Base-by-base conservation (phyloP, 331 rosid species). In the Prunus yedoensis region DNA sequence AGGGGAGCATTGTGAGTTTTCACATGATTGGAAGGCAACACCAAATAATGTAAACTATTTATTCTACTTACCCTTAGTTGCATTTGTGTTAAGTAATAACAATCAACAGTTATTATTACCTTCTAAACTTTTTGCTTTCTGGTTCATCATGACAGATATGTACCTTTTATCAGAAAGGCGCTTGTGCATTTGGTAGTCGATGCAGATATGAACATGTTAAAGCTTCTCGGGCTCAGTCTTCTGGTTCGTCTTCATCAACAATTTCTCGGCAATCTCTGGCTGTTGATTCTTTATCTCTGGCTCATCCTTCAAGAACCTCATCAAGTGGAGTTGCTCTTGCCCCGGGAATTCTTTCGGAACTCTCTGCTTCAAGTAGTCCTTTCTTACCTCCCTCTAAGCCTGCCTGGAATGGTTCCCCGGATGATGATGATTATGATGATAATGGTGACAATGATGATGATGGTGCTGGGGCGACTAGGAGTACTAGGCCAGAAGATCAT, bases 1-100 rank as follows among this genome's bases (percentile, higher is more conserved):
- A 82, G 99, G 99, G 89, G 98, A 89, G 79, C 94, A 89, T 84
- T 95, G 99, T 45, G 98, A 95, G 83, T 95, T 81, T 88, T 90
- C 99, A 38, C 99, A 95, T 85, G 94, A 92, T 76, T 92, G 99
- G 99, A 90, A 90, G 68, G 94, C 62, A 43, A 88, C 99, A 70
- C 87, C 94, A n/a, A 92, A 89, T 85, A 92, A 94, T 77, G 97
- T 95, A 83, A 82, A 63, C 62, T 74, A 52, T 72, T 73, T 76
- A 30, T 79, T 83, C 21, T 68, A 32, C 21, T 50, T 10, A 76
- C 14, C 13, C 32, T 70, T 56, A 30, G 47, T 76, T 43, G 25
- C 13, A 25, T 68, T 4, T 18, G 25, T 27, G 11, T 65, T 5
- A 4, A 41, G 30, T 27, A 11, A 71, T 63, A 14, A 13, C 58